Evolutionary conservation across 306 rosid species (phyloP), one percentile per base, ranked within the genome.

Genomic region (Rubus parviflorus): DNA sequence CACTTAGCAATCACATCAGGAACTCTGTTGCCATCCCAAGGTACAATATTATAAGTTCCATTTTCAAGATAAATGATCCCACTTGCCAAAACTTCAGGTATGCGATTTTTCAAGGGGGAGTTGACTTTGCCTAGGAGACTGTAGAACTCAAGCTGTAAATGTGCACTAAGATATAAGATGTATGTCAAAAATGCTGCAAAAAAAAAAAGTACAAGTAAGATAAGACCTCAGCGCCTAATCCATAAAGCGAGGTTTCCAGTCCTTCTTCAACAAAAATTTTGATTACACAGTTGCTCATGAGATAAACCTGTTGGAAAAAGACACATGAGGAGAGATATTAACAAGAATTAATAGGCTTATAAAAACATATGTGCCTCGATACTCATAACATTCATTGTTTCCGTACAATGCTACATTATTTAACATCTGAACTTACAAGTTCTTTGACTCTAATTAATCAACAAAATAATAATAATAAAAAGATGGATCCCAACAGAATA

Each of bases 231-330:
- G 97, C 84, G 84, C 99, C 97, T 43, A 95, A 85, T 82, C 96
- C 83, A 85, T 92, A 90, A 48, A 95, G 80, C 35, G 96, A 87
- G 70, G 91, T 87, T 88, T 92, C 99, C 79, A 88, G 83, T 76
- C 99, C 97, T 72, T 78, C 94, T 91, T 95, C 97, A 54, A 88
- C 97, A 83, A 88, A 90, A 67, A 95, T 86, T 81, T 95, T 95
- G 47, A 95, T 80, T 51, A 89, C 97, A 45, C 66, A 67, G 79
- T 89, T 75, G 15, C 86, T 85, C 79, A 89, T 85, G 57, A 95
- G 91, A 87, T 86, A 95, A 70, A 95, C 99, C 99, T 92, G 80
- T 82, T 74, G 73, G 79, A 61, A 75, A 64, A 81, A 66, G 68
- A 83, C 73, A 76, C 30, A 74, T 79, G 60, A 68, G 62, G 66